These are phyloP conservation scores for Candida easanensis DNA, from an alignment of 805 yeast species.

Conservation along the genomic window DNA sequence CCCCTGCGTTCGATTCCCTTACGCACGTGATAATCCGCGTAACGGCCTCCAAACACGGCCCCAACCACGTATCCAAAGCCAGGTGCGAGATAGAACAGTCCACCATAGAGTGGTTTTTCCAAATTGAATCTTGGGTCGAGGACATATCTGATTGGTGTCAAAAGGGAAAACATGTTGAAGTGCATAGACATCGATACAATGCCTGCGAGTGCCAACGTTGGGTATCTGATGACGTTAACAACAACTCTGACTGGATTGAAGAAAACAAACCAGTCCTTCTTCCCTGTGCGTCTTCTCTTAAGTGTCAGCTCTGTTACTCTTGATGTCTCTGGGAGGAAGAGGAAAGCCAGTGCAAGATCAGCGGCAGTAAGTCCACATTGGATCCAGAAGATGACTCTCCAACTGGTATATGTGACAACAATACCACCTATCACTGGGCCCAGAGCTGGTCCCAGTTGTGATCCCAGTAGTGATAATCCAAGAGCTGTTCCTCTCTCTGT, in stretches of 20 bases:
- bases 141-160: conserved; percentile 55
- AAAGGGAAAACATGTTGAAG: conserved; percentile 48
- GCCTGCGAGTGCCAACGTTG: conserved; percentile 43
- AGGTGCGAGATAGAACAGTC: conserved; percentile 54
- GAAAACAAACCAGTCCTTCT: conserved; percentile 38
- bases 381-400: conserved; percentile 54
- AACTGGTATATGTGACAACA: conserved; percentile 45
- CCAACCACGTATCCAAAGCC: conserved; percentile 54
- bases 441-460: conserved; percentile 52
- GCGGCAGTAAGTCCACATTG: conserved; percentile 43
- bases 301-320: conserved; percentile 10
- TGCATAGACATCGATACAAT: conserved; percentile 38
- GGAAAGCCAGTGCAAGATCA: conserved; percentile 32
- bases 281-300: conserved; percentile 28
- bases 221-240: conserved; percentile 39
- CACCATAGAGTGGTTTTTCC: conserved; percentile 45
- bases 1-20: conserved; percentile 39
- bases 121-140: conserved; percentile 54
- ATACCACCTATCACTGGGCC: conserved; percentile 55
- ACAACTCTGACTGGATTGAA: conserved; percentile 47
- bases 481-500: conserved; percentile 49
- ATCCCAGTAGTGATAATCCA: conserved; percentile 47
- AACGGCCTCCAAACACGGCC: conserved; percentile 49
- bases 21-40: conserved; percentile 47
- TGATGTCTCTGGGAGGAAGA: conserved; percentile 46